Evolutionary conservation across 495 filamentous ascomycete species (phyloP).

Genomic region (Cercophora samala): DNA sequence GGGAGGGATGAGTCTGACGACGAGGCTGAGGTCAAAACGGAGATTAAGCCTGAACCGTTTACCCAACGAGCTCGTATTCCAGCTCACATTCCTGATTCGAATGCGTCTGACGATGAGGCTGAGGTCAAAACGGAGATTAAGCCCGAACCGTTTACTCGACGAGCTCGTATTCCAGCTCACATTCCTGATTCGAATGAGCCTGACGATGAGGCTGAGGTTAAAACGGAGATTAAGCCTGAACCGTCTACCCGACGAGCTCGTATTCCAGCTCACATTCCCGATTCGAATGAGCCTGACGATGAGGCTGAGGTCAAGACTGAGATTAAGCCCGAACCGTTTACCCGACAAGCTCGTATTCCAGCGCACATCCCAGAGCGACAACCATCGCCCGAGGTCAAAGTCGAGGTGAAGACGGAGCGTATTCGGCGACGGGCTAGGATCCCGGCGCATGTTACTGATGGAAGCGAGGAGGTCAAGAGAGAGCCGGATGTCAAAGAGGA

Average conservation of each 20-base stretch:
- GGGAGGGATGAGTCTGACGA: neutral
- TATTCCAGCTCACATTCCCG: neutral
- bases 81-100: too few species aligned
- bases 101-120: too few species aligned
- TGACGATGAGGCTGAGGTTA: neutral
- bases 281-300: too few species aligned
- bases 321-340: neutral
- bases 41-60: neutral
- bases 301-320: neutral
- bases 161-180: too few species aligned
- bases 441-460: neutral
- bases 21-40: too few species aligned
- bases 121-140: too few species aligned
- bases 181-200: too few species aligned
- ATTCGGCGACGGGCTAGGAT: neutral
- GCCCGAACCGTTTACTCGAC: too few species aligned
- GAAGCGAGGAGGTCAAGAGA: neutral
- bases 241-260: neutral
- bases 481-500: neutral
- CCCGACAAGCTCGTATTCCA: neutral
- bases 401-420: neutral
- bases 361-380: neutral
- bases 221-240: neutral
- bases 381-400: neutral
- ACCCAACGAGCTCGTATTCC: too few species aligned